Evolutionary conservation across 495 filamentous ascomycete genomes (phyloP).

Genomic region (Tuber umbilicatum): DNA sequence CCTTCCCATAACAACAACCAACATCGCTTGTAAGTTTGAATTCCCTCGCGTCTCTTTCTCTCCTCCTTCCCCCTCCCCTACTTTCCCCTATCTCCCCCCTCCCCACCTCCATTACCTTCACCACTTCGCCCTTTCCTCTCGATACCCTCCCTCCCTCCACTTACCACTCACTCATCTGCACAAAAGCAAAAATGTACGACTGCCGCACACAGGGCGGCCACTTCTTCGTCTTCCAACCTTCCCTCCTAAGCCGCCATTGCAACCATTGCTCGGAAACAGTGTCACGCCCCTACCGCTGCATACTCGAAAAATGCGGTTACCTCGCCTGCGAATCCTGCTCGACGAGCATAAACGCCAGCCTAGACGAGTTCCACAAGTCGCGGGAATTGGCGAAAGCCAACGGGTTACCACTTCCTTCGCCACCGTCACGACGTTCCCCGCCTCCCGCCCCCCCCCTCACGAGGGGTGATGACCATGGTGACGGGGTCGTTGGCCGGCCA

Average conservation of each 20-base stretch:
- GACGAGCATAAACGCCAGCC: not conserved
- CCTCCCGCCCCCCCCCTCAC: not conserved
- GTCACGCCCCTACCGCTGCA: slow-evolving; percentile 33
- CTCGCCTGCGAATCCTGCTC: slow-evolving; percentile 29
- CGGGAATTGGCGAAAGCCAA: not conserved
- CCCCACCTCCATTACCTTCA: not conserved
- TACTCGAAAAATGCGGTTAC: slow-evolving; percentile 34
- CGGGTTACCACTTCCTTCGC: not conserved
- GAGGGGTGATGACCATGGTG: not conserved
- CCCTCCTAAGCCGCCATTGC: slow-evolving; percentile 22
- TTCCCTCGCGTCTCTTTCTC: not conserved
- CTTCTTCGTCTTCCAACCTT: slow-evolving; percentile 30
- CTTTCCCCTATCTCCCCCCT: not conserved
- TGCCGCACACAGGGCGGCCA: slow-evolving; percentile 28
- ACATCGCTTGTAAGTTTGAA: not conserved
- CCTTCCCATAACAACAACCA: not conserved
- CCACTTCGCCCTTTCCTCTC: not conserved
- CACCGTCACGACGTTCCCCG: not conserved
- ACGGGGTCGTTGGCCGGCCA: not conserved
- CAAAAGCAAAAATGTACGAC: slow-evolving; percentile 22
- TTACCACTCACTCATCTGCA: not conserved
- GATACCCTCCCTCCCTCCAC: not conserved
- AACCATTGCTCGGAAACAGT: slow-evolving; percentile 19
- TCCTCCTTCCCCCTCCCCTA: not conserved
- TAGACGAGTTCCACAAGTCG: not conserved